phyloP scores from a whole-genome alignment of 495 filamentous ascomycete species.

The Tuber aestivum region DNA sequence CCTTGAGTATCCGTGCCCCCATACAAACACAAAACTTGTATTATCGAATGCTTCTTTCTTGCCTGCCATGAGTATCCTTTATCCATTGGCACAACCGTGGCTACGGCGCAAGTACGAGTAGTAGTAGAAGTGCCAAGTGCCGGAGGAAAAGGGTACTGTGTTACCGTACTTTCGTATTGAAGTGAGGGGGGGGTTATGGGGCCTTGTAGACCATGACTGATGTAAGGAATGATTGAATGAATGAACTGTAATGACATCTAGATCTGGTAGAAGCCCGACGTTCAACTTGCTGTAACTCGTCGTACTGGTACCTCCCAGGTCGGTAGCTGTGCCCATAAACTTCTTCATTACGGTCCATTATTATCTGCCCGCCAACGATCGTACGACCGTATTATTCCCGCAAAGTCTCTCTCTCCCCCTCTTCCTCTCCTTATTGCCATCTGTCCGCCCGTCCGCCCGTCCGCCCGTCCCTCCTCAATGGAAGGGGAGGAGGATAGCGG shows the following conservation, averaged over 20 bases:
- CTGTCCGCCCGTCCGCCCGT: background rate
- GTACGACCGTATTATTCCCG: conserved; percentile 3
- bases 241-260: background rate
- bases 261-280: background rate
- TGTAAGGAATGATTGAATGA: background rate
- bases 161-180: too few species aligned
- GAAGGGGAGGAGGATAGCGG: background rate
- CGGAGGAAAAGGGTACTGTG: background rate
- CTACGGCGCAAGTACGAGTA: too few species aligned
- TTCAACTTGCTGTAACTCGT: background rate
- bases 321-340: background rate
- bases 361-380: background rate
- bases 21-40: too few species aligned
- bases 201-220: background rate
- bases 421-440: background rate
- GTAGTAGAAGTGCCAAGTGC: too few species aligned
- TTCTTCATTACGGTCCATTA: background rate
- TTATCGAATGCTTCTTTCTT: too few species aligned
- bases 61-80: too few species aligned
- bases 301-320: background rate
- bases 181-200: background rate
- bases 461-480: background rate
- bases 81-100: too few species aligned
- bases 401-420: background rate
- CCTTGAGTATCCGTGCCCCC: too few species aligned